Evolutionary conservation across 2,329 filamentous ascomycete species (phyloP).

Genomic region (Xylaria sp.): DNA sequence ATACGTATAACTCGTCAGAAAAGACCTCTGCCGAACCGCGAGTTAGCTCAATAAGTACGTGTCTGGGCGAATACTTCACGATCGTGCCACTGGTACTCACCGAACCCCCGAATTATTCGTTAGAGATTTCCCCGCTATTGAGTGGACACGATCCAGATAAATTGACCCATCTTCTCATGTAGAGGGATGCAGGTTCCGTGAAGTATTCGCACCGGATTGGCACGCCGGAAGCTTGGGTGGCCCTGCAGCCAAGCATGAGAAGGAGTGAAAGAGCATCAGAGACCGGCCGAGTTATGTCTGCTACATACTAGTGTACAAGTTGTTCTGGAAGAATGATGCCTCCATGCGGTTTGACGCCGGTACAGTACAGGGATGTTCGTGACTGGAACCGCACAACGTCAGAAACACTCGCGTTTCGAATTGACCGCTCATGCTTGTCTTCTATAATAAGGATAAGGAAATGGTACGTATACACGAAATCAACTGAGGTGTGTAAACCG

Average conservation of each 20-base stretch:
- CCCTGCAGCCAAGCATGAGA: neutral
- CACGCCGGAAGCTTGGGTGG: neutral
- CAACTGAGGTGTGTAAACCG: conserved; percentile 12
- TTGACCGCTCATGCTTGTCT: neutral
- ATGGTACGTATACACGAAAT: no score
- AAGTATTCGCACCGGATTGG: conserved; percentile 7
- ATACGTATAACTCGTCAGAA: neutral
- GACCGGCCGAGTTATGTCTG: neutral
- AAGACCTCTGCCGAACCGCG: neutral
- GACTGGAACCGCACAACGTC: neutral
- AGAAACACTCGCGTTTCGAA: neutral
- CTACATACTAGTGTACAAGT: neutral
- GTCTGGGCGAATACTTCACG: neutral
- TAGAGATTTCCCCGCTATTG: neutral
- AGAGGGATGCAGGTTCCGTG: conserved; percentile 12
- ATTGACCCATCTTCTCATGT: conserved; percentile 17
- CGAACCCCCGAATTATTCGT: neutral
- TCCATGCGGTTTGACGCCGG: neutral
- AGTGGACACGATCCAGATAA: neutral
- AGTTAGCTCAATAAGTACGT: neutral
- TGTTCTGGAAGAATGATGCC: neutral
- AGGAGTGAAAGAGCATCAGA: neutral
- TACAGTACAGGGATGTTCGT: neutral
- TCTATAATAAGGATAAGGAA: neutral
- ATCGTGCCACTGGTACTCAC: neutral